These are phyloP conservation scores for Chytriomyces hyalinus DNA, from an alignment of 192 early-diverging fungal species.

Conservation along the genomic window DNA sequence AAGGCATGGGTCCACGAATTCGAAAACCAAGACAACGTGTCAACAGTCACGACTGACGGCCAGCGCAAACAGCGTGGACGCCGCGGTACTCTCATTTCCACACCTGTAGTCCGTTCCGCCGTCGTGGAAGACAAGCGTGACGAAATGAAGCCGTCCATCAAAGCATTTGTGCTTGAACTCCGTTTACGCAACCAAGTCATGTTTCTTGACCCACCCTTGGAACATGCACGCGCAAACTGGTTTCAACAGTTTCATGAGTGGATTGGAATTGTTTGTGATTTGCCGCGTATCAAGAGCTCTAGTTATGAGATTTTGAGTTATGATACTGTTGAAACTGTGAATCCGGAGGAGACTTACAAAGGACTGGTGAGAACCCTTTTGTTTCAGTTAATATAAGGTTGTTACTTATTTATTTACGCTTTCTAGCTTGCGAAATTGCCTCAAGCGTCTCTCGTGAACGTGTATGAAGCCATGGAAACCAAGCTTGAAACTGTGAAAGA, in stretches of 20 bases:
- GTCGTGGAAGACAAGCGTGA: constrained; percentile 22
- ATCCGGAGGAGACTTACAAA: constrained; percentile 61
- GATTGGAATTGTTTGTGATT: constrained; percentile 83
- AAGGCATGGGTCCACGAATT: constrained; percentile 39
- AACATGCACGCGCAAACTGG: constrained; percentile 89
- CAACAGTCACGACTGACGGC: constrained; percentile 20
- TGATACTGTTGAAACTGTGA: constrained; percentile 52
- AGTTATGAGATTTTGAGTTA: constrained; percentile 80
- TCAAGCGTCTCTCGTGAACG: constrained; percentile 69
- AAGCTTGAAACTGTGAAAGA: constrained; percentile 76
- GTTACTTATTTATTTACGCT: constrained; percentile 11
- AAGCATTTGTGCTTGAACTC: constrained; percentile 83
- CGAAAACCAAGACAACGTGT: constrained; percentile 28
- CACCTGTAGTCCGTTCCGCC: not conserved
- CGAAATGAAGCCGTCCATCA: constrained; percentile 59
- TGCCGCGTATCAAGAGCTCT: constrained; percentile 84
- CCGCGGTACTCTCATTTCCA: constrained; percentile 37
- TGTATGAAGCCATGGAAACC: constrained; percentile 83
- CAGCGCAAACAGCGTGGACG: constrained; percentile 33
- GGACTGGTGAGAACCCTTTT: constrained; percentile 55
- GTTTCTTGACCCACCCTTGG: constrained; percentile 94
- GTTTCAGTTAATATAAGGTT: not conserved
- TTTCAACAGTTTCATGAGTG: constrained; percentile 90
- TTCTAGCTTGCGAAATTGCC: constrained; percentile 70
- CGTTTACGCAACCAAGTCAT: constrained; percentile 94